Conservation (phyloP, 192 early-diverging fungal genomes). For the Dispira parvispora region DNA sequence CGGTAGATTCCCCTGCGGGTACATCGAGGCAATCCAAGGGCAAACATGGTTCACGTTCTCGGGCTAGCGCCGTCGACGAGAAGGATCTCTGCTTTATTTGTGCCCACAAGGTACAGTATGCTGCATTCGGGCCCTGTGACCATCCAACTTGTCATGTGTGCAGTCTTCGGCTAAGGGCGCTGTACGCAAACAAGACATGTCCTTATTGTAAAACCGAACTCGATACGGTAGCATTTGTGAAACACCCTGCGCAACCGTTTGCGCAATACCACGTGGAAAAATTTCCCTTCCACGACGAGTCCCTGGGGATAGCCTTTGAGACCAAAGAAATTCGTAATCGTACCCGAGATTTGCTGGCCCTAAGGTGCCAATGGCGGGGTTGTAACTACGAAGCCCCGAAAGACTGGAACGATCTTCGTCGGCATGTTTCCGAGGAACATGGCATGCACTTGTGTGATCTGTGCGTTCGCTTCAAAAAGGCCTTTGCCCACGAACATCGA, state of each 20-base stretch:
- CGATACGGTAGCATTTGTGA: conserved; percentile 59
- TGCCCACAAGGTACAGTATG: conserved; percentile 59
- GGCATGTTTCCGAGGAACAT: conserved; percentile 65
- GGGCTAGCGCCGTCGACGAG: conserved; percentile 17
- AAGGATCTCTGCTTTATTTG: conserved; percentile 71
- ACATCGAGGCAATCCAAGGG: too few relatives aligned
- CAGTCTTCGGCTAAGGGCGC: conserved; percentile 70
- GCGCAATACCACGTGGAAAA: conserved; percentile 29
- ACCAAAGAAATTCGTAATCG: conserved; percentile 54
- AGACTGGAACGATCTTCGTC: conserved; percentile 73
- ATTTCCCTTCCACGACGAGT: conserved; percentile 43
- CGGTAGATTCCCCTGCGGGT: too few relatives aligned
- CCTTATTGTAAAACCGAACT: conserved; percentile 85
- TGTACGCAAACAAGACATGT: conserved; percentile 76
- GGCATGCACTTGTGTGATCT: conserved; percentile 66
- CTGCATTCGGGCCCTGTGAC: conserved; percentile 76
- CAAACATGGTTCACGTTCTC: conserved; percentile 1
- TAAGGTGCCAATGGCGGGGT: conserved; percentile 73
- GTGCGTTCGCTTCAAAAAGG: conserved; percentile 76
- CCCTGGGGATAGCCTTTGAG: conserved; percentile 61
- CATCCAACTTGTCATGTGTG: conserved; percentile 90
- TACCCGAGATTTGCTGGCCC: conserved; percentile 49
- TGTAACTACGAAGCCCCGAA: conserved; percentile 57
- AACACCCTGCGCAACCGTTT: conserved; percentile 34
- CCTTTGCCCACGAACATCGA: conserved; percentile 84